Evolutionary conservation across 1,284 basidiomycete genomes (phyloP).

Genomic region (Xerocomus amazonicus): DNA sequence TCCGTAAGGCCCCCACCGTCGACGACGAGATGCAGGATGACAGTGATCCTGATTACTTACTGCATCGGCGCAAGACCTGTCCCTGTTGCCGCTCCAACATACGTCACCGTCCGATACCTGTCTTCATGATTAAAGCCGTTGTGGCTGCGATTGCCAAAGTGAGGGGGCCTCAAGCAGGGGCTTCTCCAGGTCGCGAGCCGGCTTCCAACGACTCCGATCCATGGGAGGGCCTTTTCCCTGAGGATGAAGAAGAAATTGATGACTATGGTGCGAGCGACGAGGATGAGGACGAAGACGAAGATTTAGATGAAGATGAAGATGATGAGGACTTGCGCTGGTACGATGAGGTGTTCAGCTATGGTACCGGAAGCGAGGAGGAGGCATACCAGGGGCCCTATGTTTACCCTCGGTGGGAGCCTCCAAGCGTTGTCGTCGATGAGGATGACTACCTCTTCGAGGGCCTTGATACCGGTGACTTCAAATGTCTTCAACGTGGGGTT

Average conservation of each 20-base stretch:
- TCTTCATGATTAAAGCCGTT: conserved; percentile 65
- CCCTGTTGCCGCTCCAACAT: conserved; percentile 63
- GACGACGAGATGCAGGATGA: conserved; percentile 55
- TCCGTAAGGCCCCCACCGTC: conserved; percentile 56
- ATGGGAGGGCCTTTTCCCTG: conserved; percentile 63
- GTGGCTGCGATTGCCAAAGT: conserved; percentile 45
- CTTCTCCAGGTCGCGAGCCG: conserved; percentile 23
- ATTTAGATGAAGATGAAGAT: conserved; percentile 29
- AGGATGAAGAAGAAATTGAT: conserved; percentile 39
- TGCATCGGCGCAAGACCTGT: conserved; percentile 63
- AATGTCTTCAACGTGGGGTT: conserved; percentile 59
- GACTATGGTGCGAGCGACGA: conserved; percentile 40
- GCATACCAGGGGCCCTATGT: conserved; percentile 39
- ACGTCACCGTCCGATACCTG: conserved; percentile 55
- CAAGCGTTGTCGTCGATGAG: conserved; percentile 37
- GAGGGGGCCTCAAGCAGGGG: conserved; percentile 21
- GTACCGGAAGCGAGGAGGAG: conserved; percentile 37
- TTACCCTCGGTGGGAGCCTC: conserved; percentile 55
- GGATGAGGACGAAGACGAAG: conserved; percentile 30
- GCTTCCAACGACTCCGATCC: conserved; percentile 46
- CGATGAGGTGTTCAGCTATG: conserved; percentile 35
- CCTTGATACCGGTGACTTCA: conserved; percentile 36
- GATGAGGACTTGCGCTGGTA: conserved; percentile 34
- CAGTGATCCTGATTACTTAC: conserved; percentile 46
- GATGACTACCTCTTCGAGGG: conserved; percentile 39